Base-by-base conservation (phyloP, 768 basidiomycete species). In the Phylloporus sp. region DNA sequence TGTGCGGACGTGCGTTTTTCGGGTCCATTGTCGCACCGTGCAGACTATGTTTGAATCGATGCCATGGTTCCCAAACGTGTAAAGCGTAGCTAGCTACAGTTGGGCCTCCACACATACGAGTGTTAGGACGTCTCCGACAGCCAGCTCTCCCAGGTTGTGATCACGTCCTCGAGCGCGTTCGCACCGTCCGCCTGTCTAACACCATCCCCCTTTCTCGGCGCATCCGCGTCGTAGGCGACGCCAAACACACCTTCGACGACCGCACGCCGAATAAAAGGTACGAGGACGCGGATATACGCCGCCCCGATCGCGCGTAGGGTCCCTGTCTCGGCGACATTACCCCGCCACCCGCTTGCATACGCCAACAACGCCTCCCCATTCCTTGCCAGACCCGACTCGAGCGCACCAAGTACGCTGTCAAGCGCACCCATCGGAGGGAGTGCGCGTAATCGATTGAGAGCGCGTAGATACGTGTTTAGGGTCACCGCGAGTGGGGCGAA, bases 371-470 rank as follows among this genome's bases (percentile, higher is more conserved):
- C 66, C 9, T 67, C 58, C 6, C 78, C 79, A 5, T 71, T 67
- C 27, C 62, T 64, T 2, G 68, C 71, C 15, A 91, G 68, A 7
- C 75, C 68, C 4, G 57, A 62, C 39, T 85, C 82, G 20, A 89
- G 67, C n/a, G 71, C 66, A 1, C 55, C 55, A 2, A 71, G 58
- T 9, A 90, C 67, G n/a, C 75, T 71, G 1, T 59, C 55, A 37
- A 81, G 58, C n/a, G 86, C 72, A 10, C 71, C 71, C 11, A 78
- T 68, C 3, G 91, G 90, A 3, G 87, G 86, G 11, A 95, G 78
- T 10, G 91, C 72, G 4, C 94, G 84, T 18, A 97, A 70, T 3
- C 81, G 75, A 63, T 97, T 97, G 35, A 97, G 69, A 2, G 84
- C 74, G 6, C 78, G 73, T 4, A 93, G 71, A 20, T 91, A 66